Evolutionary conservation across 2,329 filamentous ascomycete genomes (phyloP).

Genomic region (Colletotrichum sp.): DNA sequence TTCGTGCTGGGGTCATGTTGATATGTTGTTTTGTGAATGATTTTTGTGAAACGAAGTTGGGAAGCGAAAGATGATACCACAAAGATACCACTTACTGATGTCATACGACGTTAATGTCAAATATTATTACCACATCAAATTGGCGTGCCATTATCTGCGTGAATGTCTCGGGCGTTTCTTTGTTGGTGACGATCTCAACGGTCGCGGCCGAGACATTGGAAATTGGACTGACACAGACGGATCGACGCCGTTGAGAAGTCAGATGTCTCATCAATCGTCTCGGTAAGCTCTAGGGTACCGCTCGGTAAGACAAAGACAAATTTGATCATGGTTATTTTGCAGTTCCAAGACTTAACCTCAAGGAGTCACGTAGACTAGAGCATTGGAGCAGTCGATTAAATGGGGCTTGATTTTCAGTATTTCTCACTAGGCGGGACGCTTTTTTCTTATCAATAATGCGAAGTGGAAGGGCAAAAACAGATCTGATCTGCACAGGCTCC

Average conservation of each 20-base stretch:
- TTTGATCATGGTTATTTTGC: neutral
- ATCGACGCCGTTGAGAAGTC: neutral
- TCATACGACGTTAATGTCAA: conserved; percentile 14
- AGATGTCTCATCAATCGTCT: neutral
- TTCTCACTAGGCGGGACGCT: too few species aligned
- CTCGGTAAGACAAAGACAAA: neutral
- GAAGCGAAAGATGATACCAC: neutral
- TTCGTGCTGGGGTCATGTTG: neutral
- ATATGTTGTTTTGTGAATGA: neutral
- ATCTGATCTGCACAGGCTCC: too few species aligned
- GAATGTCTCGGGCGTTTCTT: neutral
- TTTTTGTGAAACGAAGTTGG: neutral
- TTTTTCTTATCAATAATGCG: too few species aligned
- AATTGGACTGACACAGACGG: neutral
- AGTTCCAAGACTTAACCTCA: neutral
- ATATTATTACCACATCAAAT: neutral
- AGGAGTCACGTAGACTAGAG: neutral
- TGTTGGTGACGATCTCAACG: neutral
- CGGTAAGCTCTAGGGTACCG: neutral
- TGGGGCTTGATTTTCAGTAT: too few species aligned
- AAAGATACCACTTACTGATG: conserved; percentile 14
- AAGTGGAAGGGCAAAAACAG: too few species aligned
- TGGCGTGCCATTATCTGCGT: neutral
- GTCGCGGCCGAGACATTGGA: neutral
- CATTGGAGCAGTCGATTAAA: too few species aligned